phyloP scores from a whole-genome alignment of 768 basidiomycete genomes.

The Lactarius sanguifluus region DNA sequence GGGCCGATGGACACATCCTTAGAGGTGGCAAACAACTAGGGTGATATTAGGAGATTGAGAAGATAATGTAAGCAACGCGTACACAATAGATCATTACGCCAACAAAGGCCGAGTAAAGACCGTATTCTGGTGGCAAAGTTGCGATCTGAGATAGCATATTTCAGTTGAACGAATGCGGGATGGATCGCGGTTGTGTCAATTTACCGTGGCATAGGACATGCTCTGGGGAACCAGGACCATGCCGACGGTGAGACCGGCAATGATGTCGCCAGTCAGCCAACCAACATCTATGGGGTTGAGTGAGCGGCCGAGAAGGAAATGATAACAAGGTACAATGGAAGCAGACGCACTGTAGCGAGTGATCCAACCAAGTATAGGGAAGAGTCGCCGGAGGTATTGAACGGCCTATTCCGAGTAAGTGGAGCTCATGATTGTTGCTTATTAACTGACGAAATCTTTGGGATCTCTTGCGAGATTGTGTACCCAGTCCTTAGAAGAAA shows the following conservation, averaged over 20 bases:
- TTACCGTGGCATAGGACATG: conserved; percentile 83
- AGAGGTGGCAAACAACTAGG: conserved; percentile 89
- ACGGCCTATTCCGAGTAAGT: conserved; percentile 44
- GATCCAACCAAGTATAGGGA: conserved; percentile 87
- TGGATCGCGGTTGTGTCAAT: not conserved
- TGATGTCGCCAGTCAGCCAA: conserved; percentile 84
- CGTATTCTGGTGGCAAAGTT: conserved; percentile 81
- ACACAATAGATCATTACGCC: conserved; percentile 84
- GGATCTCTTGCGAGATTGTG: conserved; percentile 45
- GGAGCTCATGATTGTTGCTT: conserved; percentile 5
- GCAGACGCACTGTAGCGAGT: conserved; percentile 70
- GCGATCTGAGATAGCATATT: conserved; percentile 58
- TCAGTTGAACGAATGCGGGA: not conserved
- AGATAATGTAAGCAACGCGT: conserved; percentile 31
- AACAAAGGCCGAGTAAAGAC: conserved; percentile 91
- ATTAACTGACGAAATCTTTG: conserved; percentile 46
- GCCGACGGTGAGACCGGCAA: conserved; percentile 92
- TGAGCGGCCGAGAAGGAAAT: not conserved
- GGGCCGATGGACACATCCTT: conserved; percentile 99
- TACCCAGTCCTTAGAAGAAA: conserved; percentile 60
- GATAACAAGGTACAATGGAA: conserved; percentile 16
- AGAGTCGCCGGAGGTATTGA: conserved; percentile 68
- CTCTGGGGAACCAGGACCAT: conserved; percentile 94
- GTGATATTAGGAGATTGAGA: conserved; percentile 12
- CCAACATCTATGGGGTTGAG: conserved; percentile 40